phyloP scores from a whole-genome alignment of 2,329 filamentous ascomycete species.

The Paraphaeosphaeria minitans region DNA sequence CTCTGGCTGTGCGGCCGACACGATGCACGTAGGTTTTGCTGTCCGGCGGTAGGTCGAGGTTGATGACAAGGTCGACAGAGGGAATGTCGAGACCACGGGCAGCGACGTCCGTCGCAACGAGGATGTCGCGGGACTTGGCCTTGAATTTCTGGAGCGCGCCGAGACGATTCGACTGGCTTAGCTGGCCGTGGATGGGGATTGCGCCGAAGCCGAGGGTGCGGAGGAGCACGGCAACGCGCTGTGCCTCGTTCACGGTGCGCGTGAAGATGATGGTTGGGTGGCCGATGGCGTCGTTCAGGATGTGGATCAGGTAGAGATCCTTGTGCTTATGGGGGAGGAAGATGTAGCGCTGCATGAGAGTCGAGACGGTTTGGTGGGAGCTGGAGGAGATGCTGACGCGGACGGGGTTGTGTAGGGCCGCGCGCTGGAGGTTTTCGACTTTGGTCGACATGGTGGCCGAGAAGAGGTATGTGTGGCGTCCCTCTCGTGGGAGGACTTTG shows the following conservation, averaged over 20 bases:
- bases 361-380: constrained; percentile 91
- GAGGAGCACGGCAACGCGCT: constrained; percentile 81
- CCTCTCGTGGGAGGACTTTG: constrained; percentile 72
- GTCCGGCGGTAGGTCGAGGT: constrained; percentile 82
- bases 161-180: constrained; percentile 84
- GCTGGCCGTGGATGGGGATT: constrained; percentile 89
- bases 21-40: constrained; percentile 91
- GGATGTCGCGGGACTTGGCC: constrained; percentile 76
- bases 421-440: constrained; percentile 89
- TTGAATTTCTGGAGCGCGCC: constrained; percentile 92
- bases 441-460: constrained; percentile 94
- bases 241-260: constrained; percentile 87
- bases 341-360: constrained; percentile 82
- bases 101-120: constrained; percentile 93
- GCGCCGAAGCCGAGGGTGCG: constrained; percentile 85
- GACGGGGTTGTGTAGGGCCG: constrained; percentile 82
- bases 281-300: constrained; percentile 86
- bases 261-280: constrained; percentile 89
- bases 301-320: constrained; percentile 84
- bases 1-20: constrained; percentile 85
- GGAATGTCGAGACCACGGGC: constrained; percentile 92
- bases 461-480: constrained; percentile 75
- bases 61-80: constrained; percentile 85
- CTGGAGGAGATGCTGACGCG: constrained; percentile 79
- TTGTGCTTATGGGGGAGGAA: constrained; percentile 80